Evolutionary conservation across 805 yeast genomes (phyloP).

Genomic region (Hanseniaspora vineae): DNA sequence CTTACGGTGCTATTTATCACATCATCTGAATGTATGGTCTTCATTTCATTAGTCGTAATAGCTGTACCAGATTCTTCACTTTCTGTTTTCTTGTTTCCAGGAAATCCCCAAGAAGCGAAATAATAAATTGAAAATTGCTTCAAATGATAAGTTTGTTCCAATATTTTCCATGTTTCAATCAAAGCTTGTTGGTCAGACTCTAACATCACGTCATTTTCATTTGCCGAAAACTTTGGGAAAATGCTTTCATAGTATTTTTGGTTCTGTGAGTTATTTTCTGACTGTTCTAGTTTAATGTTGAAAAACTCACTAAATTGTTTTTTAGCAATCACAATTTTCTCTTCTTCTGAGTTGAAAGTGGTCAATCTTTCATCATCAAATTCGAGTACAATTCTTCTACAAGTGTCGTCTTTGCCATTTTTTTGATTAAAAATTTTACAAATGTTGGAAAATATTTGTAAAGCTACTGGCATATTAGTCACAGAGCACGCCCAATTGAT

Average conservation of each 20-base stretch:
- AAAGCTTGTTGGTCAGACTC: not conserved
- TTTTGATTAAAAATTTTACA: not conserved
- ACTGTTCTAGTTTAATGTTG: not conserved
- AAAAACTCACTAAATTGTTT: not conserved
- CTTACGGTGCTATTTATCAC: slow-evolving; percentile 11
- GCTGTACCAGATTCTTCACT: not conserved
- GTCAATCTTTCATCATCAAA: no score
- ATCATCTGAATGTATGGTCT: slow-evolving; percentile 7
- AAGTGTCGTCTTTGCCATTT: not conserved
- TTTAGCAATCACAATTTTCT: not conserved
- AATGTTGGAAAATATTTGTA: not conserved
- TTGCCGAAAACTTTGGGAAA: no score
- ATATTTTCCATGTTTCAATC: not conserved
- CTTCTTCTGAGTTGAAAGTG: not conserved
- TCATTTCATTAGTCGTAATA: not conserved
- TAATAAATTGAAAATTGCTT: not conserved
- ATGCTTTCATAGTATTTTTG: no score
- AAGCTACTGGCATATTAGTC: not conserved
- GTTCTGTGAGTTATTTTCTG: no score
- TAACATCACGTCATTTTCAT: no score
- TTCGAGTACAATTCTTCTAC: no score
- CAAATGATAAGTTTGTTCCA: not conserved
- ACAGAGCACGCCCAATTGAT: not conserved
- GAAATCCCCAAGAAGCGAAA: not conserved
- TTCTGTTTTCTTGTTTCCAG: not conserved